phyloP scores from a whole-genome alignment of 441 rosid species.

The Rhodomyrtus psidioides region DNA sequence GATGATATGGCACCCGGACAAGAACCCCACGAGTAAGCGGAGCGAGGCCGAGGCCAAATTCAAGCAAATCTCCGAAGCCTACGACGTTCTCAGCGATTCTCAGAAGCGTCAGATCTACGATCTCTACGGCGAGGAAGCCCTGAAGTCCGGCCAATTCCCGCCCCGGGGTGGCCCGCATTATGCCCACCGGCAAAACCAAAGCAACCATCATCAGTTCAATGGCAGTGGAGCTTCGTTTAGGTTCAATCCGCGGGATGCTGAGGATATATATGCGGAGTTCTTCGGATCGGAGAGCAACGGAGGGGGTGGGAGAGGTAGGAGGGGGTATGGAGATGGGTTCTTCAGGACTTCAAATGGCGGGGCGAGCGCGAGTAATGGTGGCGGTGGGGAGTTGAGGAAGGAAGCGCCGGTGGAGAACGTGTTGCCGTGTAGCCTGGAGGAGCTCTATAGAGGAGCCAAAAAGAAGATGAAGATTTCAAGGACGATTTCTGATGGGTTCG shows the following conservation, averaged over 20 bases:
- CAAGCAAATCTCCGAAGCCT: conserved; percentile 89
- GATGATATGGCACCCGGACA: conserved; percentile 96
- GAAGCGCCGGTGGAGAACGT: conserved; percentile 44
- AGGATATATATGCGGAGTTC: conserved; percentile 70
- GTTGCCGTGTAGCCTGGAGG: conserved; percentile 75
- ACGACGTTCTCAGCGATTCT: conserved; percentile 74
- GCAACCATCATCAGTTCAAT: conserved; percentile 17
- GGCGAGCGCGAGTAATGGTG: neutral
- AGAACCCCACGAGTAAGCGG: conserved; percentile 52
- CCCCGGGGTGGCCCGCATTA: conserved; percentile 5
- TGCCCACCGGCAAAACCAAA: conserved; percentile 5
- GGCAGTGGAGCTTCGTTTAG: conserved; percentile 35
- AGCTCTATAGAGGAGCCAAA: conserved; percentile 57
- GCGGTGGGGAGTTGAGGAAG: conserved; percentile 2
- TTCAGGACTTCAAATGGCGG: conserved; percentile 12
- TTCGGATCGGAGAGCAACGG: conserved; percentile 55
- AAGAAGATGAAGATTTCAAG: conserved; percentile 72
- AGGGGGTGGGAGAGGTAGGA: conserved; percentile 20
- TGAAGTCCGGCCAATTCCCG: conserved; percentile 69
- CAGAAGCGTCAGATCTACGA: conserved; percentile 94
- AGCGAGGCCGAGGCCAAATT: conserved; percentile 82
- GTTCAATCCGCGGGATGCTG: conserved; percentile 68
- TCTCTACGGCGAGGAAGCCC: conserved; percentile 72
- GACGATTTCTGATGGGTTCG: conserved; percentile 32
- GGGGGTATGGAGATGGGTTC: conserved; percentile 28